phyloP scores from a whole-genome alignment of 2,329 filamentous ascomycete species.

The Calonectria ilicicola region DNA sequence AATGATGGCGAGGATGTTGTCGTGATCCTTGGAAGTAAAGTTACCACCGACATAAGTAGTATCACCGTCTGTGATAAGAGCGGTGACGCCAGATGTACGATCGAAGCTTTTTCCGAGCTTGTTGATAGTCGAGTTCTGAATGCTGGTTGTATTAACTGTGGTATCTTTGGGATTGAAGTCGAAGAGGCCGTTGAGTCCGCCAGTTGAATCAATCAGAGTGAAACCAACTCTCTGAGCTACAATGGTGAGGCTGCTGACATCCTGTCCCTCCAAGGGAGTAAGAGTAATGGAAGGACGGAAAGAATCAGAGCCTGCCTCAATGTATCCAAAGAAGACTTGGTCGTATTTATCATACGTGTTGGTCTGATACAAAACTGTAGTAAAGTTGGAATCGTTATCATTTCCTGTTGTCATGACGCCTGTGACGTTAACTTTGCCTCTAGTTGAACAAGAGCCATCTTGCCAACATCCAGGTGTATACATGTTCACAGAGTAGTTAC shows the following conservation, averaged over 20 bases:
- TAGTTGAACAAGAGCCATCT: conserved; percentile 79
- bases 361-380: conserved; percentile 82
- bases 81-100: conserved; percentile 74
- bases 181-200: conserved; percentile 88
- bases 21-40: conserved; percentile 76
- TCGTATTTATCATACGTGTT: conserved; percentile 99
- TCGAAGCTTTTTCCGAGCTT: conserved; percentile 79
- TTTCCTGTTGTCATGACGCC: conserved; percentile 71
- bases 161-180: conserved; percentile 78
- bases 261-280: conserved; percentile 74
- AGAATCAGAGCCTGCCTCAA: conserved; percentile 78
- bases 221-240: conserved; percentile 94
- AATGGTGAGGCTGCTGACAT: conserved; percentile 73
- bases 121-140: conserved; percentile 81
- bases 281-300: conserved; percentile 88
- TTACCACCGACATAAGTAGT: conserved; percentile 85
- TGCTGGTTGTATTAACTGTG: conserved; percentile 69
- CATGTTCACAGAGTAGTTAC: conserved; percentile 90
- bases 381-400: conserved; percentile 59
- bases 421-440: conserved; percentile 87
- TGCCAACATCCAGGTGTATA: conserved; percentile 93
- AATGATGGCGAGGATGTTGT: conserved; percentile 83
- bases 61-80: conserved; percentile 74
- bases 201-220: conserved; percentile 77
- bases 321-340: conserved; percentile 85